These are phyloP conservation scores for Rugonectria rugulosa DNA, from an alignment of 2,329 filamentous ascomycete species.

Conservation along the genomic window DNA sequence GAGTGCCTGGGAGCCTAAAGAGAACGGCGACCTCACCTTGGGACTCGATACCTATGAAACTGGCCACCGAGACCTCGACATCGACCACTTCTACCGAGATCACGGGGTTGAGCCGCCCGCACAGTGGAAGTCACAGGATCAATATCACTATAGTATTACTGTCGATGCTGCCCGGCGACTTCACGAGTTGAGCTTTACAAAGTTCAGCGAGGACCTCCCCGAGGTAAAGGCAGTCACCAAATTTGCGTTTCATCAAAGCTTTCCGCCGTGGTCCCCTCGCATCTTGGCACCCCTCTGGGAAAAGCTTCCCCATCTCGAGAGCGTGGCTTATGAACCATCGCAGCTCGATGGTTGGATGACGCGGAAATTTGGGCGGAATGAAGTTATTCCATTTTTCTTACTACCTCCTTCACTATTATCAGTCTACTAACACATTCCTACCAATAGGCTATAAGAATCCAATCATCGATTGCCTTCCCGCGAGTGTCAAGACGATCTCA, in stretches of 20 bases:
- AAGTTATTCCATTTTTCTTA: no score
- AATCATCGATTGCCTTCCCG: not conserved
- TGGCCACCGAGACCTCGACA: not conserved
- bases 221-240: conserved; percentile 16
- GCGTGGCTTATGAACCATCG: conserved; percentile 25
- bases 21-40: not conserved
- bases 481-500: conserved; percentile 31
- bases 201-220: conserved; percentile 4
- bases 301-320: conserved; percentile 13
- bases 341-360: fast-evolving
- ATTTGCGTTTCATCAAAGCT: conserved; percentile 22
- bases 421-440: conserved; percentile 2
- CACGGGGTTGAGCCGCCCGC: not conserved
- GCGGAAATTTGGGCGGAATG: conserved; percentile 4
- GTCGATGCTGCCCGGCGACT: conserved; percentile 11
- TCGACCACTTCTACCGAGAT: not conserved
- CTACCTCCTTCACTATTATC: not conserved
- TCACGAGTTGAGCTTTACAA: not conserved
- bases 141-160: no score
- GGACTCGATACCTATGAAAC: conserved; percentile 24
- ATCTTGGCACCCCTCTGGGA: conserved; percentile 6
- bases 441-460: conserved; percentile 6
- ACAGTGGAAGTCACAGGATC: no score
- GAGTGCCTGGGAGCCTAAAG: conserved; percentile 2
- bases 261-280: conserved; percentile 13